Conservation (phyloP, 148 eudicot species). For the Dysphania ambrosioides region DNA sequence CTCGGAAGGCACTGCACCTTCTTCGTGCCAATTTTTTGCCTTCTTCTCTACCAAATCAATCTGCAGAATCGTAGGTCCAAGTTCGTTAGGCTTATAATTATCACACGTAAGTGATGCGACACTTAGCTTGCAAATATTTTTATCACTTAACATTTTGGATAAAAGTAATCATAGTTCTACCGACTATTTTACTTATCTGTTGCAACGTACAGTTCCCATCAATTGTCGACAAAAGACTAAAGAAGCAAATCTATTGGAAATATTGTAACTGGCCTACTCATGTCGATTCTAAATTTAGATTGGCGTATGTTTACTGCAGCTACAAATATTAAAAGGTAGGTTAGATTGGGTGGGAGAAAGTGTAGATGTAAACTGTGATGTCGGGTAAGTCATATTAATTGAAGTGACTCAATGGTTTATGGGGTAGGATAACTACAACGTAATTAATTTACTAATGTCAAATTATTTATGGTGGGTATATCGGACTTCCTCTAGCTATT, state of each 20-base stretch:
- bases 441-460: too few species aligned
- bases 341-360: too few species aligned
- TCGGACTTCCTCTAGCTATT: too few species aligned
- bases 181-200: too few species aligned
- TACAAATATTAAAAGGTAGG: neutral
- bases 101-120: neutral
- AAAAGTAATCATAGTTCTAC: too few species aligned
- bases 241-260: neutral
- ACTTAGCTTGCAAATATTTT: too few species aligned
- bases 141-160: too few species aligned
- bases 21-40: conserved; percentile 79
- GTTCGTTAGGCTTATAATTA: neutral
- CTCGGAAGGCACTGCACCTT: conserved; percentile 86
- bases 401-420: too few species aligned
- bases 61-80: conserved; percentile 31
- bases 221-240: neutral
- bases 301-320: neutral
- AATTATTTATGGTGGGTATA: too few species aligned
- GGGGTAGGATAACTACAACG: too few species aligned
- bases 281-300: neutral
- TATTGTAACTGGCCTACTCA: neutral
- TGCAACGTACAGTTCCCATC: neutral
- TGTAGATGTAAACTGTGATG: too few species aligned
- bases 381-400: too few species aligned
- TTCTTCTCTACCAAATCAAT: conserved; percentile 67